These are phyloP conservation scores for Cnidoscolus chayamansa DNA, from an alignment of 441 rosid genomes.

Conservation along the genomic window DNA sequence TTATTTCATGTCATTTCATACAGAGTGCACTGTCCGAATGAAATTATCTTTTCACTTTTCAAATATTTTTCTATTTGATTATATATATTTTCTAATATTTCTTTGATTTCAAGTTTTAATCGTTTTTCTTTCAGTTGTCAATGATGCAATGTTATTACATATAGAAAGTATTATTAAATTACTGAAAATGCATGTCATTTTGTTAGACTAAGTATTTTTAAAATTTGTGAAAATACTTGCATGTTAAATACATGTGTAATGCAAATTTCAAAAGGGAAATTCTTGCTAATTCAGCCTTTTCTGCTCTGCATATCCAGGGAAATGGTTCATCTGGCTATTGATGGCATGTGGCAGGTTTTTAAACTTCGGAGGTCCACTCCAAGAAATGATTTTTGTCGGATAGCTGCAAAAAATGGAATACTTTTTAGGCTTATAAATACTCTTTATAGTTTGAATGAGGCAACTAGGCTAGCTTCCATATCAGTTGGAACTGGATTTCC, in stretches of 20 bases:
- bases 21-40: too few species aligned
- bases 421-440: constrained; percentile 85
- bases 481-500: constrained; percentile 58
- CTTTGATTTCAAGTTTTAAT: background rate
- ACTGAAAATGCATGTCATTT: background rate
- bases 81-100: background rate
- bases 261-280: background rate
- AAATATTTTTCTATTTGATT: too few species aligned
- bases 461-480: constrained; percentile 74
- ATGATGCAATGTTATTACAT: background rate
- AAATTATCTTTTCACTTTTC: too few species aligned
- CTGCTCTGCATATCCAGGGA: constrained; percentile 67
- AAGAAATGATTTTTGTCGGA: constrained; percentile 88
- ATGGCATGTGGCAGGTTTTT: constrained; percentile 99
- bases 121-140: background rate
- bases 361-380: constrained; percentile 94
- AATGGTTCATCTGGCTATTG: constrained; percentile 99
- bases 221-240: background rate
- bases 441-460: constrained; percentile 95
- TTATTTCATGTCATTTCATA: background rate
- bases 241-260: background rate
- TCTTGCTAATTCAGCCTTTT: constrained; percentile 17
- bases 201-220: background rate
- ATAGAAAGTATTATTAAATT: background rate
- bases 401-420: constrained; percentile 94